These are phyloP conservation scores for Aechmea fasciata DNA, from an alignment of 176 grass and related monocot species.

Conservation along the genomic window DNA sequence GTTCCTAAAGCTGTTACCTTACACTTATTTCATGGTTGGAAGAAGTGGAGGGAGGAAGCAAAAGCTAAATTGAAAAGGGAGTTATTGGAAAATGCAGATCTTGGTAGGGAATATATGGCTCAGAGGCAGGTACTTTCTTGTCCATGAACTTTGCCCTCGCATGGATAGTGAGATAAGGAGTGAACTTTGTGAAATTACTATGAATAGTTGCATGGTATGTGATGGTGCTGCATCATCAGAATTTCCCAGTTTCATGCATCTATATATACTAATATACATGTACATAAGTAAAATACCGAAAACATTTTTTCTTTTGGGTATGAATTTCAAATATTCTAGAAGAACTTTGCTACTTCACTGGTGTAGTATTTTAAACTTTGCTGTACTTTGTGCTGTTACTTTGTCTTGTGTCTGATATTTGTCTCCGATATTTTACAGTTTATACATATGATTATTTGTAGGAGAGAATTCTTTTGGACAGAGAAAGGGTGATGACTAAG, in stretches of 20 bases:
- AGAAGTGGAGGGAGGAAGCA: constrained; percentile 28
- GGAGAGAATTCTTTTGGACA: constrained; percentile 12
- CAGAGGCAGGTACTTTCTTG: constrained; percentile 17
- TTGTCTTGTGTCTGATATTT: not conserved
- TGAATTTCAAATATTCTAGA: too few species aligned
- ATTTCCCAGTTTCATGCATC: too few species aligned
- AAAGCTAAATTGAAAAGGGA: constrained; percentile 30
- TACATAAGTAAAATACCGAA: too few species aligned
- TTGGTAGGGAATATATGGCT: constrained; percentile 23
- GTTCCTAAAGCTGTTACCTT: constrained; percentile 17
- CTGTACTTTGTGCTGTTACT: not conserved
- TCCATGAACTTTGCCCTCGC: not conserved
- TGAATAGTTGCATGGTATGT: not conserved
- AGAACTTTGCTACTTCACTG: too few species aligned
- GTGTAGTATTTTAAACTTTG: too few species aligned
- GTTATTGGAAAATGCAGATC: constrained; percentile 13
- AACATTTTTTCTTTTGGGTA: too few species aligned
- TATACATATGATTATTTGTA: not conserved
- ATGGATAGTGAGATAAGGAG: not conserved
- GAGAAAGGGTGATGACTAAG: constrained; percentile 29
- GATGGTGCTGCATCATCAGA: too few species aligned
- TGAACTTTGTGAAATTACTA: not conserved
- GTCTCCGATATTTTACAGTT: not conserved
- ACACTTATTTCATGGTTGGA: constrained; percentile 26
- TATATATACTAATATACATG: too few species aligned